Percentiles rank a stretch among this genome's conserved stretches.
These are phyloP conservation scores for Fusarium buxicola DNA, from an alignment of 2,329 filamentous ascomycete species.

Conservation along the genomic window DNA sequence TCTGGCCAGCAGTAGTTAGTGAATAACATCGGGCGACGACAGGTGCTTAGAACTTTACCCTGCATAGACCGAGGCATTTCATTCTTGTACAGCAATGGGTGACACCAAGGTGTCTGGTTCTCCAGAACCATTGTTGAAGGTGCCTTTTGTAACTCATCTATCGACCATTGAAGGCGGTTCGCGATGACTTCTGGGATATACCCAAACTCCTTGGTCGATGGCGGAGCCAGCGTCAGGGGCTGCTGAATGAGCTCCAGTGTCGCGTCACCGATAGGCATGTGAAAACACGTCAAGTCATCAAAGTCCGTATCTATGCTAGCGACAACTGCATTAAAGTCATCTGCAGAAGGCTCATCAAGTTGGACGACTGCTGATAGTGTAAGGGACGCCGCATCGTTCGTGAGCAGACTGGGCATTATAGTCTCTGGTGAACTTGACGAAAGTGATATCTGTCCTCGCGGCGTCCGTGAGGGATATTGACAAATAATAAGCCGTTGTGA, in stretches of 20 bases:
- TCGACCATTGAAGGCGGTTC: constrained; percentile 55
- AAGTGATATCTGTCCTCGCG: constrained; percentile 1
- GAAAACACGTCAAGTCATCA: constrained; percentile 18
- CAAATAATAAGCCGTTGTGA: constrained; percentile 60
- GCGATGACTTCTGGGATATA: constrained; percentile 43
- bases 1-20: constrained; percentile 51
- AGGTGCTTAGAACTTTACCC: constrained; percentile 50
- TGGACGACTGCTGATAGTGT: constrained; percentile 4
- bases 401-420: constrained; percentile 22
- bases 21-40: not conserved
- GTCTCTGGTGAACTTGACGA: constrained; percentile 9
- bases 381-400: constrained; percentile 14
- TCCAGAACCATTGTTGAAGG: constrained; percentile 60
- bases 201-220: constrained; percentile 39
- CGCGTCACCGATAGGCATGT: constrained; percentile 29
- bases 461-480: constrained; percentile 54
- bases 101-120: constrained; percentile 65
- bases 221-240: constrained; percentile 37
- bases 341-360: not conserved
- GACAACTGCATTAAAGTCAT: constrained; percentile 36
- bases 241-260: constrained; percentile 39
- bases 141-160: constrained; percentile 65
- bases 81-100: constrained; percentile 62
- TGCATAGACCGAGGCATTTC: constrained; percentile 64
- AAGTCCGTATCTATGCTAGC: constrained; percentile 30